A percentile compares a stretch with the other conserved stretches of the same genome.
Evolutionary conservation across 768 basidiomycete species (phyloP).

Genomic region (Lentinula aciculospora): DNA sequence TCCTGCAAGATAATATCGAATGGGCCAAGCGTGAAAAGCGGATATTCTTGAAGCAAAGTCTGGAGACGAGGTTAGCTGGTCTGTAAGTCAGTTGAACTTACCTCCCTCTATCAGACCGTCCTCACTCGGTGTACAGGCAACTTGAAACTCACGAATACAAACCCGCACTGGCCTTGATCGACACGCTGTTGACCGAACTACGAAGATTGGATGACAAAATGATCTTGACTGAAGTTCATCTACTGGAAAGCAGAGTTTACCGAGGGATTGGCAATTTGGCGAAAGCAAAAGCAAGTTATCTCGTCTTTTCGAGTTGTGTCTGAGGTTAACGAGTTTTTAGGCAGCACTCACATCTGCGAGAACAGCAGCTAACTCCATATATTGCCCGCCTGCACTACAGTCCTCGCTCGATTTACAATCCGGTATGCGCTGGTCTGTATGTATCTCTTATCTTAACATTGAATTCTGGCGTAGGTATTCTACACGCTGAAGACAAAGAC

Average conservation of each 20-base stretch:
- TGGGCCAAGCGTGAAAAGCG: constrained; percentile 93
- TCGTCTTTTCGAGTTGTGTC: background rate
- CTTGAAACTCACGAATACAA: constrained; percentile 75
- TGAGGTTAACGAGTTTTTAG: constrained; percentile 25
- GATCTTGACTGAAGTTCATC: constrained; percentile 93
- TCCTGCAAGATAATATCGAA: constrained; percentile 84
- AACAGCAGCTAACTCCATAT: constrained; percentile 93
- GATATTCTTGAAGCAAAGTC: constrained; percentile 91
- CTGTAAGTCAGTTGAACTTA: constrained; percentile 38
- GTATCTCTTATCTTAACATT: background rate
- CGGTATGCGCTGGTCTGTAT: constrained; percentile 12
- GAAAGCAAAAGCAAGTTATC: constrained; percentile 70
- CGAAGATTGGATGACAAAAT: constrained; percentile 96
- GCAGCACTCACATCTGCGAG: constrained; percentile 86
- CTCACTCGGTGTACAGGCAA: constrained; percentile 38
- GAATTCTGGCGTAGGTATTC: constrained; percentile 41
- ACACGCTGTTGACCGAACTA: constrained; percentile 84
- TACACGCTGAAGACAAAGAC: constrained; percentile 97
- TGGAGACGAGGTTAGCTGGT: constrained; percentile 83
- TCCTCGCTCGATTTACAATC: constrained; percentile 47
- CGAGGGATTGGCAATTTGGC: constrained; percentile 84
- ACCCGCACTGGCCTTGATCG: constrained; percentile 76
- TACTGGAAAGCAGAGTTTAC: constrained; percentile 89
- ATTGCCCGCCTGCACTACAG: constrained; percentile 51
- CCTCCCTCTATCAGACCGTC: constrained; percentile 5